Evolutionary conservation across 2,329 filamentous ascomycete genomes (phyloP), one percentile per base, ranked within the genome.

Genomic region (Venturia aucupariae): DNA sequence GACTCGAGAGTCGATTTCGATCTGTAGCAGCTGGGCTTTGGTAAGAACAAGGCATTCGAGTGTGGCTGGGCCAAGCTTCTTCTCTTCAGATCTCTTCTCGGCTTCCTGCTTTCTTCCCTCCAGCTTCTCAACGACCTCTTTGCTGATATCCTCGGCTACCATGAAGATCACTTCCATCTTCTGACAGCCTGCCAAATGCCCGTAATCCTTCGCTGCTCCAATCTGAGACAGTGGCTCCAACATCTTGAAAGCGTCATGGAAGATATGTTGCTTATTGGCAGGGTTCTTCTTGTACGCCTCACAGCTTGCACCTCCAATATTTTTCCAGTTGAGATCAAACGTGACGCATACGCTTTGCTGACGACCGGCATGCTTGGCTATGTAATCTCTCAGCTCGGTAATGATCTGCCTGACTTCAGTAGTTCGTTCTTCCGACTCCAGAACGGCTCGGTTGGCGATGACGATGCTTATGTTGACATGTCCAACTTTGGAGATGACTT

Each of bases 391-490:
- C 30, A 57, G 30, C 30, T 57, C 51, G 5, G 27, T 32, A 30
- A 57, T 17, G 27, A 57, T 57, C 51, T 57, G 51, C 51, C 19
- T 57, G 51, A 57, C 10, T 10, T 57, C 51, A 19, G 51, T 35
- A 8, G 51, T 35, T n/a, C 51, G 51, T 13, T 32, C 15, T 27
- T 27, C 46, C 10, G 46, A 51, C 51, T 57, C 51, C 27, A 57
- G 30, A n/a, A 35, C 51, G 15, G 27, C 27, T 35, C 8, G 15
- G 19, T 57, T 17, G 27, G 27, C 51, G 27, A 57, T 57, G 19
- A 57, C 51, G 51, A 57, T 57, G 51, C 15, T n/a, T 32, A 57
- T 57, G 51, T 57, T 57, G 51, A 57, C 4, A 35, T 57, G 4
- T 10, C 51, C 17, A 10, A 57, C 51, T 19, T 57, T 38, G 30